Evolutionary conservation across 768 basidiomycete genomes (phyloP).

Genomic region (Multifurca ochricompacta): DNA sequence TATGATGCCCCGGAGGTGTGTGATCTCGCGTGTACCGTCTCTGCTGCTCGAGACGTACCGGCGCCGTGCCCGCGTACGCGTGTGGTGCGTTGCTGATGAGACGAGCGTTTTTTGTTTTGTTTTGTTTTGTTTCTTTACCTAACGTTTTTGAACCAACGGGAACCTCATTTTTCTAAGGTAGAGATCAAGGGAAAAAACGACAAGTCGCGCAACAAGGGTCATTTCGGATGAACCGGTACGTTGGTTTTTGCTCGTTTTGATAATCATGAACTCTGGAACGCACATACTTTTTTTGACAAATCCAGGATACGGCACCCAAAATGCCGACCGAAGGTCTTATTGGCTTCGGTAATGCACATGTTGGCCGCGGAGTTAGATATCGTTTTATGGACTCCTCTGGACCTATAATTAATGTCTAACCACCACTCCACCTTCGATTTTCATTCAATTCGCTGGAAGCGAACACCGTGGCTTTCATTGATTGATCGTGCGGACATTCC

Average conservation of each 20-base stretch:
- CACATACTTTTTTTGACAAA: too few relatives aligned
- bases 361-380: neutral
- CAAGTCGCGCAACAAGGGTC: too few relatives aligned
- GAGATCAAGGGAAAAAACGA: too few relatives aligned
- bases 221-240: too few relatives aligned
- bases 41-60: neutral
- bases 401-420: neutral
- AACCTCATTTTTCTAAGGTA: too few relatives aligned
- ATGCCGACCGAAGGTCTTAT: neutral
- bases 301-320: too few relatives aligned
- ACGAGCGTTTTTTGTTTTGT: neutral
- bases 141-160: too few relatives aligned
- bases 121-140: too few relatives aligned
- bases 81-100: neutral
- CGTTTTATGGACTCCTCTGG: neutral
- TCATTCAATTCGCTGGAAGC: neutral
- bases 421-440: neutral
- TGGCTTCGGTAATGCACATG: neutral
- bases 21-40: neutral
- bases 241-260: too few relatives aligned
- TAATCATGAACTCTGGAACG: too few relatives aligned
- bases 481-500: conserved; percentile 1
- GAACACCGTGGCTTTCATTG: neutral
- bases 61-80: neutral
- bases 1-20: neutral